Evolutionary conservation across 208 protist genomes (phyloP).

Genomic region (Acanthamoeba castellanii): DNA sequence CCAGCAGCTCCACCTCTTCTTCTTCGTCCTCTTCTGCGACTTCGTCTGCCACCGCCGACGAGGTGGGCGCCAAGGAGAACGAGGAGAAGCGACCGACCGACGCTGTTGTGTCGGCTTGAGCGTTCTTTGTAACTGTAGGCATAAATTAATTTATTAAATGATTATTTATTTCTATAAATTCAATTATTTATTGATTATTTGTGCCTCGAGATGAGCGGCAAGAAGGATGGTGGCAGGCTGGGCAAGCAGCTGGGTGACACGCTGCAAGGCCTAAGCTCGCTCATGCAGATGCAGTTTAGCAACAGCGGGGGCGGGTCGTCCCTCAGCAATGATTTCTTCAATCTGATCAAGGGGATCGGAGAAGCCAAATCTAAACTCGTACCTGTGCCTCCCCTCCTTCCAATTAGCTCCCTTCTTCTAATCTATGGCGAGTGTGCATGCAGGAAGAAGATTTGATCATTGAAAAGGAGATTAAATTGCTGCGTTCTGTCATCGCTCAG

Average conservation of each 20-base stretch:
- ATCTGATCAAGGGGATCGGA: conserved; percentile 64
- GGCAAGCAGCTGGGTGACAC: not conserved
- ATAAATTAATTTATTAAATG: too few species aligned
- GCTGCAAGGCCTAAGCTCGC: conserved; percentile 17
- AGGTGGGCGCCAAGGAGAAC: too few species aligned
- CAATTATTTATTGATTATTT: too few species aligned
- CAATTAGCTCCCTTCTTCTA: not conserved
- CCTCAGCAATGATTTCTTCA: conserved; percentile 73
- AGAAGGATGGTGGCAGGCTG: not conserved
- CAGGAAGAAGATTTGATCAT: conserved; percentile 75
- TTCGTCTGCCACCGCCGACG: too few species aligned
- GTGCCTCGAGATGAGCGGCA: not conserved
- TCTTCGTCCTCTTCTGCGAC: too few species aligned
- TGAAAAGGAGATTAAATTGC: conserved; percentile 38
- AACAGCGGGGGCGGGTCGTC: not conserved
- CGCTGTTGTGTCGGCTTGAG: too few species aligned
- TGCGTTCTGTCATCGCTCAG: conserved; percentile 28
- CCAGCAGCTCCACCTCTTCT: too few species aligned
- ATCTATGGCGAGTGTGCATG: not conserved
- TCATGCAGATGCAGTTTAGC: conserved; percentile 50
- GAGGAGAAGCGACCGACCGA: too few species aligned
- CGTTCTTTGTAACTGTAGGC: too few species aligned
- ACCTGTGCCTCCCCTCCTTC: not conserved
- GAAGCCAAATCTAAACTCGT: conserved; percentile 73
- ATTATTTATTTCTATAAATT: too few species aligned